These are phyloP conservation scores for Solanum phureja DNA, from an alignment of 257 asterid species.

Conservation along the genomic window DNA sequence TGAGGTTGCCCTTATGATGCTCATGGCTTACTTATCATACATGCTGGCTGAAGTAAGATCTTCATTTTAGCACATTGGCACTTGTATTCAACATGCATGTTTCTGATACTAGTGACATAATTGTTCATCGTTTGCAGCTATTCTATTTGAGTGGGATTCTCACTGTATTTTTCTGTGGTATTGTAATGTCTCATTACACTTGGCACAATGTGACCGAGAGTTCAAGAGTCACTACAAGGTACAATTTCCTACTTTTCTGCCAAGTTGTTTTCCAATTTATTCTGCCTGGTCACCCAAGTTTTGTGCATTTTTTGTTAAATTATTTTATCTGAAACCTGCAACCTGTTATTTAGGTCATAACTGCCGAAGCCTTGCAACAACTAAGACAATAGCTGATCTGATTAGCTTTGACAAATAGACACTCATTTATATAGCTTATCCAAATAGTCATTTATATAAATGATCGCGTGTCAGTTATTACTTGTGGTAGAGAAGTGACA, in stretches of 20 bases:
- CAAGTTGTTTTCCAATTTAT: background rate
- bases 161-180: conserved; percentile 41
- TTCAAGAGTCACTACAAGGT: conserved; percentile 36
- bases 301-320: background rate
- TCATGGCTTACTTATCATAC: conserved; percentile 37
- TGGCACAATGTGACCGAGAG: conserved; percentile 42
- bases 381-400: background rate
- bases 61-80: background rate
- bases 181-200: conserved; percentile 40
- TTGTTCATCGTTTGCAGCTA: conserved; percentile 14
- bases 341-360: background rate
- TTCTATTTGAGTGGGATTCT: conserved; percentile 35
- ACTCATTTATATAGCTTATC: background rate
- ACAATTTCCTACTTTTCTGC: background rate
- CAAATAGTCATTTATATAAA: background rate
- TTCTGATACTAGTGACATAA: background rate
- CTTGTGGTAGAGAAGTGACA: background rate
- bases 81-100: background rate
- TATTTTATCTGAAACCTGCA: background rate
- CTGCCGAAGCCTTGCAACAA: background rate
- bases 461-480: background rate
- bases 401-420: background rate
- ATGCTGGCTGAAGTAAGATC: conserved; percentile 28
- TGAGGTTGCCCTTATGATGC: conserved; percentile 43
- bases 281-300: background rate